Conservation (phyloP, 2,329 filamentous ascomycete genomes). For the Sarocladium brachiariae region DNA sequence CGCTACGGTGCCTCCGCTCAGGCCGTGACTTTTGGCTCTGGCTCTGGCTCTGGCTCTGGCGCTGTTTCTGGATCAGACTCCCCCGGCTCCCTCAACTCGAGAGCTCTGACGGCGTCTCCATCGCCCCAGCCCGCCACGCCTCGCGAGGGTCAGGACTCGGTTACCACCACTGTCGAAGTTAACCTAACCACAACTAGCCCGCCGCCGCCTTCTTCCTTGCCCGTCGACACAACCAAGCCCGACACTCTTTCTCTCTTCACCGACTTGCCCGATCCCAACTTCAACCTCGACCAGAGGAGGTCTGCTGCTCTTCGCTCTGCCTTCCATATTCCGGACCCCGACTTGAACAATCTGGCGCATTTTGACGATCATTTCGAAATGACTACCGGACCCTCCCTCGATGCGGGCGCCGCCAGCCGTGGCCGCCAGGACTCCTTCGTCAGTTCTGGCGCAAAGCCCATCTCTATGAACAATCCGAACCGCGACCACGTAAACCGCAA, state of each 20-base stretch:
- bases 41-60: slow-evolving; percentile 10
- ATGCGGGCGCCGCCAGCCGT: slow-evolving; percentile 49
- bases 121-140: slow-evolving; percentile 29
- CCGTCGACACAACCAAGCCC: slow-evolving; percentile 7
- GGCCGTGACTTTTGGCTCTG: slow-evolving; percentile 12
- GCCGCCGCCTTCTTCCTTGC: slow-evolving; percentile 5
- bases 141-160: slow-evolving; percentile 13
- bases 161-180: slow-evolving; percentile 1
- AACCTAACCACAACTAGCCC: slow-evolving; percentile 5
- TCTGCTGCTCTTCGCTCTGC: slow-evolving; percentile 7
- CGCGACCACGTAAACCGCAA: slow-evolving; percentile 50
- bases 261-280: slow-evolving; percentile 6
- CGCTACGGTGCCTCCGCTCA: slow-evolving; percentile 7
- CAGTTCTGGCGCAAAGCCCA: slow-evolving; percentile 58
- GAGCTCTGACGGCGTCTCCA: slow-evolving; percentile 28
- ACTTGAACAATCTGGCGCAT: slow-evolving; percentile 19
- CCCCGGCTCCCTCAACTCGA: slow-evolving; percentile 27
- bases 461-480: slow-evolving; percentile 59
- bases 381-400: slow-evolving; percentile 34
- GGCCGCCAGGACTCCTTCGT: slow-evolving; percentile 59
- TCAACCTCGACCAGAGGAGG: slow-evolving; percentile 8
- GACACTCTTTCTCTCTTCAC: slow-evolving; percentile 9
- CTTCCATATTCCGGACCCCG: slow-evolving; percentile 17
- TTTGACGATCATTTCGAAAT: slow-evolving; percentile 22
- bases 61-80: slow-evolving; percentile 21